Conservation (phyloP, 208 protist genomes). For the Trypanosoma melophagium region DNA sequence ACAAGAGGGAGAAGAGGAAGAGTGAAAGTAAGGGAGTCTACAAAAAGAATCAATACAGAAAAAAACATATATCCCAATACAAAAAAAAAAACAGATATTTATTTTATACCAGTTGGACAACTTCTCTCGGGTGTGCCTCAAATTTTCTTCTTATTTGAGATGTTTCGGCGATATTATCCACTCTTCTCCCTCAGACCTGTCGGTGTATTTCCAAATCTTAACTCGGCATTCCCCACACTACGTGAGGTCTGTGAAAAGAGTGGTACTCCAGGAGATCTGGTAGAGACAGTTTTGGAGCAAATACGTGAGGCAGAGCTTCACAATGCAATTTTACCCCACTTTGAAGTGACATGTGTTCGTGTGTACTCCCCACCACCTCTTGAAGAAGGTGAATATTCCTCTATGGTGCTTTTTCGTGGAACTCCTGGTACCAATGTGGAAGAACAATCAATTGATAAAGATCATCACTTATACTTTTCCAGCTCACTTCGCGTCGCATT, state of each 20-base stretch:
- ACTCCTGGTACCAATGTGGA: constrained; percentile 8
- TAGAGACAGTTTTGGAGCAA: constrained; percentile 14
- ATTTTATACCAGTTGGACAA: too few species aligned
- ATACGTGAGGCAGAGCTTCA: background rate
- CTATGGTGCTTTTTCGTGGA: constrained; percentile 24
- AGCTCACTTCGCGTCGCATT: constrained; percentile 22
- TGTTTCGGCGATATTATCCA: background rate
- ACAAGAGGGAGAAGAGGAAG: too few species aligned
- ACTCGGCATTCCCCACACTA: constrained; percentile 3
- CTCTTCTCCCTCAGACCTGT: background rate
- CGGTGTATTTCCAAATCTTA: constrained; percentile 15
- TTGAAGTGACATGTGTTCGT: constrained; percentile 14
- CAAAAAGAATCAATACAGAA: too few species aligned
- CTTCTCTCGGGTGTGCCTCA: too few species aligned
- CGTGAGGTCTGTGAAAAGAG: constrained; percentile 15
- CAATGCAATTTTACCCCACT: background rate
- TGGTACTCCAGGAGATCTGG: constrained; percentile 6
- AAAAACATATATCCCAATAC: too few species aligned
- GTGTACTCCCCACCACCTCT: constrained; percentile 20
- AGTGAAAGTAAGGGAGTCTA: too few species aligned
- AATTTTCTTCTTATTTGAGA: background rate
- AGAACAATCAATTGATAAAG: background rate
- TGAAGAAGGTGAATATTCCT: background rate
- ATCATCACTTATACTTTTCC: constrained; percentile 13
- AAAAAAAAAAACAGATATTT: too few species aligned